These are phyloP conservation scores for Picea abies DNA, from an alignment of 83 land plant species.

Conservation along the genomic window DNA sequence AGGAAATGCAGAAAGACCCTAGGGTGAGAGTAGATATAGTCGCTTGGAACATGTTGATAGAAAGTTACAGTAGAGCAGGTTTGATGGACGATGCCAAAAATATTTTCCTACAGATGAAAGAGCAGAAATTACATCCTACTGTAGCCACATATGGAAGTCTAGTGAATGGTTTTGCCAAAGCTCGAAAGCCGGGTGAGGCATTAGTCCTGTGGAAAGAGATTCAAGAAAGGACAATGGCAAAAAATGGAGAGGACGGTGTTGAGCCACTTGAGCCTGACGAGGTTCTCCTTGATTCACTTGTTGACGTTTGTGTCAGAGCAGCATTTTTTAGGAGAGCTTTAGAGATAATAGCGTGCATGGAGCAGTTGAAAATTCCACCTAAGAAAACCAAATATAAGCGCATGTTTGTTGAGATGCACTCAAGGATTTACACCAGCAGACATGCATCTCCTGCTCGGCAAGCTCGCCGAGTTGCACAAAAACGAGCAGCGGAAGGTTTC, in stretches of 20 bases:
- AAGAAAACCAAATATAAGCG: constrained; percentile 86
- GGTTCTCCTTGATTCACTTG: constrained; percentile 77
- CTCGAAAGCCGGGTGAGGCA: constrained; percentile 84
- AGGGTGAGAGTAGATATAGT: constrained; percentile 72
- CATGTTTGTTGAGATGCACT: constrained; percentile 91
- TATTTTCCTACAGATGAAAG: constrained; percentile 69
- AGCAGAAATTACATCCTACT: constrained; percentile 62
- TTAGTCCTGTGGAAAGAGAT: constrained; percentile 94
- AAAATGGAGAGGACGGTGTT: constrained; percentile 16
- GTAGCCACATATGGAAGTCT: constrained; percentile 85
- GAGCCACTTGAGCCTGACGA: constrained; percentile 76
- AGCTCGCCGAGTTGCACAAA: constrained; percentile 61
- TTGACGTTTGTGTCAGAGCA: constrained; percentile 87
- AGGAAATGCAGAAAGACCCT: constrained; percentile 78
- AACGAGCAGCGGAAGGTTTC: constrained; percentile 93
- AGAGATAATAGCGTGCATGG: constrained; percentile 97
- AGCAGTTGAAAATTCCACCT: constrained; percentile 74
- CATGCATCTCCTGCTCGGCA: constrained; percentile 84
- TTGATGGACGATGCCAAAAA: constrained; percentile 71
- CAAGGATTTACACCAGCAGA: constrained; percentile 88
- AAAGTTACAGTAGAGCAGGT: constrained; percentile 78
- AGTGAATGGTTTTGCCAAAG: constrained; percentile 70
- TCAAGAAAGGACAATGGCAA: constrained; percentile 53
- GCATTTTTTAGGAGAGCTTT: constrained; percentile 87
- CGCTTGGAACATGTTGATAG: constrained; percentile 92